Evolutionary conservation across 345 rosid genomes (phyloP), one percentile per base, ranked within the genome.

Genomic region (Laguncularia racemosa): DNA sequence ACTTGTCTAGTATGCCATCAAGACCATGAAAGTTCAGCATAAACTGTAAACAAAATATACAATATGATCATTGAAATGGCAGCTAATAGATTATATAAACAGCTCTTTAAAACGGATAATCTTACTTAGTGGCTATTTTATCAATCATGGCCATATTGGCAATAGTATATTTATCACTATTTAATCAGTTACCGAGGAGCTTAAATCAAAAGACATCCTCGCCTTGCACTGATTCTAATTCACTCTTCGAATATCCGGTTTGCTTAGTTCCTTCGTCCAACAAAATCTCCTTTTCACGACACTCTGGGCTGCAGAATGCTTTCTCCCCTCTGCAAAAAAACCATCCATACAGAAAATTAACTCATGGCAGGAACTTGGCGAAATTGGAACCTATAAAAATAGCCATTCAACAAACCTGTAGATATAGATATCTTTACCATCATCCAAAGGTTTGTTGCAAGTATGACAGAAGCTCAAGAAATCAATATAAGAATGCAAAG

Each of bases 31-130:
- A 18, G 64, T 63, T 55, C 75, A 78, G 57, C 66, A 59, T 10
- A 59, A 69, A 19, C 56, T 52, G 74, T 60, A 62, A 73, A 67
- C 57, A 20, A 56, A 66, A 69, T 67, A 49, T 74, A 75, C 81
- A 84, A 76, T 73, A 64, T 50, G 69, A 75, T 69, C 95, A 70
- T 77, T 89, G 84, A n/a, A n/a, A 71, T 69, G 87, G 93, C 98
- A 77, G 86, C 83, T 66, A 59, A 54, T 53, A 61, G 78, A 76
- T 78, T 67, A 69, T 80, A 74, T 53, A 74, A 67, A 77, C 96
- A 86, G 90, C 95, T 75, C 92, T 74, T 6, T 46, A 52, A 65
- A 62, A 86, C 78, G 58, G 89, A 80, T 64, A 83, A 80, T 80
- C 78, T 48, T 57, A 66, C 76, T 69, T 63, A 53, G 26, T 62